Percentiles rank a stretch among this genome's conserved stretches.
Conservation (phyloP, 2,329 filamentous ascomycete genomes). For the Didymellaceae sp. region DNA sequence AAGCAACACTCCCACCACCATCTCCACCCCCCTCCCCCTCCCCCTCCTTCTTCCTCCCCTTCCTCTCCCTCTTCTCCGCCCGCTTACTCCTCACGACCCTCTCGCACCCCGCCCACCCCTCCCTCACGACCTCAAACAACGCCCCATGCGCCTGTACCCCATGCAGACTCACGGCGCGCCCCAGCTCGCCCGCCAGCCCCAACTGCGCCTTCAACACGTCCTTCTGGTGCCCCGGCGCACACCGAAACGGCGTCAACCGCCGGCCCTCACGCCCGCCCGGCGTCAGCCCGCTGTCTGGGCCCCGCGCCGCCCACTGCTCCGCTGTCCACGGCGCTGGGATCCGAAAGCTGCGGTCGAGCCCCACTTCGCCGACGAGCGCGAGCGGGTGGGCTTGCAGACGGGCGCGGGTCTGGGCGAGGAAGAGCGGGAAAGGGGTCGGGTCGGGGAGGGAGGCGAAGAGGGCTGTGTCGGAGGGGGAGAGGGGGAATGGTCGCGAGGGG, state of each 20-base stretch:
- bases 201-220: conserved; percentile 71
- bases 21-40: too few relatives aligned
- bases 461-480: too few relatives aligned
- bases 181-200: conserved; percentile 71
- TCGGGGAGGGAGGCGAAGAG: conserved; percentile 61
- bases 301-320: conserved; percentile 48
- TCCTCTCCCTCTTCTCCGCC: conserved; percentile 53
- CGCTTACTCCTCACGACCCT: conserved; percentile 65
- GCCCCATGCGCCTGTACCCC: conserved; percentile 79
- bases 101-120: conserved; percentile 75
- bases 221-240: conserved; percentile 72
- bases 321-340: conserved; percentile 67
- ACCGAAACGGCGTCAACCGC: conserved; percentile 70
- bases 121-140: conserved; percentile 68
- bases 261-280: conserved; percentile 75
- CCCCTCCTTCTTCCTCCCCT: too few relatives aligned
- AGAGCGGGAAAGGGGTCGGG: conserved; percentile 65
- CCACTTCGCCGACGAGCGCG: conserved; percentile 78
- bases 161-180: conserved; percentile 71
- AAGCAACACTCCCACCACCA: too few relatives aligned
- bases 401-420: conserved; percentile 62
- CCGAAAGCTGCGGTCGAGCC: conserved; percentile 78
- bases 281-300: conserved; percentile 64
- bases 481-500: conserved; percentile 48
- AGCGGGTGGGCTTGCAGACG: conserved; percentile 65